Evolutionary conservation across 352 stramenopile genomes (phyloP).

Genomic region (Globisporangium megalacanthum): DNA sequence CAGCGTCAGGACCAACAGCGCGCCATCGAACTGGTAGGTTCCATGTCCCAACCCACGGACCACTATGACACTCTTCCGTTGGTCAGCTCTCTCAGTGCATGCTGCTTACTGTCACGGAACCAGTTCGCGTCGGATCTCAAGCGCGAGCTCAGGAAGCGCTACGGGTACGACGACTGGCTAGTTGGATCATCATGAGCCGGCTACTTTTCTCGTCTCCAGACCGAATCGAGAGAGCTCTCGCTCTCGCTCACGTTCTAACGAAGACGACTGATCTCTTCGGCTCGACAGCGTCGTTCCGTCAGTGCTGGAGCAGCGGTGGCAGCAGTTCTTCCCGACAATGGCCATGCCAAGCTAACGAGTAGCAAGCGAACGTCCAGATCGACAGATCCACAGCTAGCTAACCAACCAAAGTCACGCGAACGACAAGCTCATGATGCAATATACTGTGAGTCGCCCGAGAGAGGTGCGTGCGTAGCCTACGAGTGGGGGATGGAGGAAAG

Average conservation of each 20-base stretch:
- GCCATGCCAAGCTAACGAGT: no score
- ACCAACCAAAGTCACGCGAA: neutral
- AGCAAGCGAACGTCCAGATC: neutral
- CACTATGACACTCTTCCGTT: no score
- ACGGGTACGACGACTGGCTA: constrained; percentile 29
- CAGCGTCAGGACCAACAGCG: constrained; percentile 3
- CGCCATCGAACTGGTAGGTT: constrained; percentile 11
- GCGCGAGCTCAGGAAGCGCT: constrained; percentile 43
- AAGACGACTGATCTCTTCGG: no score
- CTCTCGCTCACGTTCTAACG: no score
- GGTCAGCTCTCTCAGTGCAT: neutral
- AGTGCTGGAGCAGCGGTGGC: constrained; percentile 44
- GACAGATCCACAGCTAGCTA: neutral
- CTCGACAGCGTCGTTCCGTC: constrained; percentile 36
- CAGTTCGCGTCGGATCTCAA: constrained; percentile 54
- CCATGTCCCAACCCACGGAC: neutral
- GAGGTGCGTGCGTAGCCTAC: neutral
- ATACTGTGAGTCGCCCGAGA: neutral
- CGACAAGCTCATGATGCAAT: neutral
- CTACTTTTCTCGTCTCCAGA: no score
- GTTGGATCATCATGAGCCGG: no score
- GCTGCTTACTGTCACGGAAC: neutral
- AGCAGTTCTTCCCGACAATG: constrained; percentile 39
- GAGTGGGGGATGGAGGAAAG: neutral
- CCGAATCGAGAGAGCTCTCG: no score